Conservation (phyloP, 1,284 basidiomycete genomes). For the Ceratobasidium sp. region DNA sequence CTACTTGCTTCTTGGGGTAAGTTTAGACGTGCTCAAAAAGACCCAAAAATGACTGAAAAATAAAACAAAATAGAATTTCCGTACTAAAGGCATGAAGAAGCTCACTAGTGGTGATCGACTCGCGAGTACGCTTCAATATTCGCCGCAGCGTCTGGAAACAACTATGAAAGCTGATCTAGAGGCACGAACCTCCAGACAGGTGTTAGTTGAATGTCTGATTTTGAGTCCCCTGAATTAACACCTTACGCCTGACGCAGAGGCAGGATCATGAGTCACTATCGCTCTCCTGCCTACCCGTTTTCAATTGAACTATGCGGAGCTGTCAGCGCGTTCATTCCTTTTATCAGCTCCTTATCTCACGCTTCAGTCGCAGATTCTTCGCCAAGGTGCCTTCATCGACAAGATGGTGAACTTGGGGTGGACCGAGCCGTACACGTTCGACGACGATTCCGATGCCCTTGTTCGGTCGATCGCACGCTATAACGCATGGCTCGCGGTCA, state of each 20-base stretch:
- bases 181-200: not conserved
- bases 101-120: constrained; percentile 40
- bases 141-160: not conserved
- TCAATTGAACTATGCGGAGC: constrained; percentile 50
- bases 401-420: constrained; percentile 66
- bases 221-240: not conserved
- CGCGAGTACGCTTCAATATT: constrained; percentile 37
- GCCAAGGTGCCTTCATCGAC: constrained; percentile 68
- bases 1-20: constrained; percentile 20
- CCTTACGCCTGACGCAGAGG: constrained; percentile 21
- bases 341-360: not conserved
- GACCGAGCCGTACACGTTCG: constrained; percentile 60
- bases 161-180: not conserved
- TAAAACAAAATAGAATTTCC: constrained; percentile 4
- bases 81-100: constrained; percentile 23
- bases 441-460: constrained; percentile 44
- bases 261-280: constrained; percentile 46
- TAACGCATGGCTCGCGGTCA: constrained; percentile 63
- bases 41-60: not conserved
- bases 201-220: not conserved
- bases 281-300: constrained; percentile 42
- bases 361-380: constrained; percentile 54
- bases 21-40: not conserved
- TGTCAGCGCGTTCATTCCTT: constrained; percentile 47
- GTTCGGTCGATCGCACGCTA: constrained; percentile 53